phyloP scores from a whole-genome alignment of 148 eudicot species.

The Salicornia ramosissima region DNA sequence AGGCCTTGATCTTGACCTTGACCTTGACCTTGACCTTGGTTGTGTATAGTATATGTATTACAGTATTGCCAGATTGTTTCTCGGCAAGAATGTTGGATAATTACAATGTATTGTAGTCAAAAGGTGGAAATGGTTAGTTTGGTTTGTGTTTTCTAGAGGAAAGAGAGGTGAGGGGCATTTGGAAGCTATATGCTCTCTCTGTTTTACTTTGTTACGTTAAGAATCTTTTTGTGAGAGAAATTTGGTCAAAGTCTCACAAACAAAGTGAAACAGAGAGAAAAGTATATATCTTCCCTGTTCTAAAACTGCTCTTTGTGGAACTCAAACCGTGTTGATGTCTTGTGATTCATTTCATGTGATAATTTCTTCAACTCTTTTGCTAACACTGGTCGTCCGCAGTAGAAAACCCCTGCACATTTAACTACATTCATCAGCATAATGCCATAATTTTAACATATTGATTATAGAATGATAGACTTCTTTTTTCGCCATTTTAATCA shows the following conservation, averaged over 20 bases:
- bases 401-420: conserved; percentile 78
- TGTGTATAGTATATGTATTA: conserved; percentile 22
- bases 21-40: too few relatives aligned
- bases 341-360: conserved; percentile 58
- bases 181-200: not conserved
- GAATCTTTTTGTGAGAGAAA: too few relatives aligned
- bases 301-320: conserved; percentile 88
- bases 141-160: not conserved
- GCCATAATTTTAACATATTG: too few relatives aligned
- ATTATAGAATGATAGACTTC: too few relatives aligned
- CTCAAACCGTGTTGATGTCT: conserved; percentile 80
- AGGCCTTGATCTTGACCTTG: not conserved
- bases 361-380: conserved; percentile 80
- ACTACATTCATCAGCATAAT: not conserved
- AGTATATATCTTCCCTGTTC: conserved; percentile 15
- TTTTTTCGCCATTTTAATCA: not conserved
- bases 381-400: conserved; percentile 72
- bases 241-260: too few relatives aligned
- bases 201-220: too few relatives aligned
- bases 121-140: conserved; percentile 23
- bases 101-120: conserved; percentile 26
- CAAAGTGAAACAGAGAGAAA: too few relatives aligned
- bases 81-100: conserved; percentile 24
- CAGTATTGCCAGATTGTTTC: conserved; percentile 10
- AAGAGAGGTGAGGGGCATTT: not conserved